A percentile compares a stretch with the other conserved stretches of the same genome.
phyloP scores from a whole-genome alignment of 208 protist species.

The Trypanosoma brucei region DNA sequence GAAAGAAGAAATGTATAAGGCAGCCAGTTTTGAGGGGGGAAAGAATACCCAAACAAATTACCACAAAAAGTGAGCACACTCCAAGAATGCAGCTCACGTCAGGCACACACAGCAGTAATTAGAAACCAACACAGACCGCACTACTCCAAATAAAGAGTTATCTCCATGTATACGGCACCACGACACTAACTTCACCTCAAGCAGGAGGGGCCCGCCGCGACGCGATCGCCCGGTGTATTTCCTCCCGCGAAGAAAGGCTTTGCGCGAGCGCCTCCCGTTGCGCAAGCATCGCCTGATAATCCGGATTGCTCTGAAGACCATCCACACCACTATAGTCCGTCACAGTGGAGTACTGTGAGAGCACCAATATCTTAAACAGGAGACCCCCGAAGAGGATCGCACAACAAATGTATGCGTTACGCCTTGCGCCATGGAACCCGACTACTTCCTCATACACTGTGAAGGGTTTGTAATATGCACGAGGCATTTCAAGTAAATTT shows the following conservation, averaged over 20 bases:
- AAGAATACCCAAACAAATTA: no score
- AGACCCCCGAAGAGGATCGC: conserved; percentile 57
- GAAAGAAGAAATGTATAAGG: not conserved
- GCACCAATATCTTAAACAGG: conserved; percentile 53
- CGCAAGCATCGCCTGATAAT: conserved; percentile 47
- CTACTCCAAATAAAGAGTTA: no score
- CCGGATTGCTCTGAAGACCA: conserved; percentile 36
- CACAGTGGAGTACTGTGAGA: conserved; percentile 42
- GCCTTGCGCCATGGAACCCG: conserved; percentile 56
- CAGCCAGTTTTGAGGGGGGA: no score
- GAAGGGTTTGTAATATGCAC: conserved; percentile 80
- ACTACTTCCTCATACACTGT: conserved; percentile 80
- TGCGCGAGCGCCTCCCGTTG: conserved; percentile 43
- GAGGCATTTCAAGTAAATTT: conserved; percentile 45
- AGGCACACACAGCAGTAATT: no score
- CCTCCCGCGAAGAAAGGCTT: conserved; percentile 21
- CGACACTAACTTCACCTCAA: not conserved
- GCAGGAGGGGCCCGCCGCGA: conserved; percentile 18
- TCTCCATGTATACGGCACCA: no score
- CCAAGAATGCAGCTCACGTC: no score
- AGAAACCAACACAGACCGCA: no score
- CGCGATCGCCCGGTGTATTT: conserved; percentile 10
- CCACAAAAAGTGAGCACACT: no score
- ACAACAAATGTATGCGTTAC: conserved; percentile 73
- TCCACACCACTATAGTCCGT: conserved; percentile 16